Conservation (phyloP, 2,329 filamentous ascomycete genomes). For the Chaetothyriales sp. region DNA sequence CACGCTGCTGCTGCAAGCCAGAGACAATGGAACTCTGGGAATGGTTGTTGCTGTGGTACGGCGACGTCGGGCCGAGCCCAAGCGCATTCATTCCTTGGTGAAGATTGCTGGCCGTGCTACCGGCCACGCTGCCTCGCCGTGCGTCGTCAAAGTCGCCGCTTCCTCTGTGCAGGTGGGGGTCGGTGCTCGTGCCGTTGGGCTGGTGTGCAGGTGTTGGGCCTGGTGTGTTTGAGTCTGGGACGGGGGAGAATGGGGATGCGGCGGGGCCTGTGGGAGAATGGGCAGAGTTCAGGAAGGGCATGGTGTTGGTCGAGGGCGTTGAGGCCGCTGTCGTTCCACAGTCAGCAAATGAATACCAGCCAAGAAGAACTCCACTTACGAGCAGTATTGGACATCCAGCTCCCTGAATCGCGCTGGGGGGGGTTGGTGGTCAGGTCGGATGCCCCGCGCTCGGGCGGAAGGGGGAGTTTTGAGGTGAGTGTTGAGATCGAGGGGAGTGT, state of each 20-base stretch:
- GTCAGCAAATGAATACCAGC: constrained; percentile 15
- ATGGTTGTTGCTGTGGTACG: constrained; percentile 27
- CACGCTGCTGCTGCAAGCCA: constrained; percentile 28
- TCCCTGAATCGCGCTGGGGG: constrained; percentile 41
- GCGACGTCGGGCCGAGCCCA: constrained; percentile 32
- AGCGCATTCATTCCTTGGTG: constrained; percentile 35
- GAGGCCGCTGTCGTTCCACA: constrained; percentile 27
- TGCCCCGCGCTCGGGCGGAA: constrained; percentile 26
- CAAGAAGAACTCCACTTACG: constrained; percentile 26
- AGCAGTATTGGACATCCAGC: constrained; percentile 45
- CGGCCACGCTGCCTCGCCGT: constrained; percentile 32
- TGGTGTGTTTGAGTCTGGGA: constrained; percentile 20
- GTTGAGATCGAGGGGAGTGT: constrained; percentile 34
- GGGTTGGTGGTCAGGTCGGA: constrained; percentile 29
- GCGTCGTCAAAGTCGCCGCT: constrained; percentile 32
- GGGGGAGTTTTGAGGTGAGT: constrained; percentile 30
- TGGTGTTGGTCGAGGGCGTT: constrained; percentile 33
- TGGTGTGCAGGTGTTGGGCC: constrained; percentile 26
- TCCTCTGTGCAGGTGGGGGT: constrained; percentile 32
- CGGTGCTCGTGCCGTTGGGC: constrained; percentile 28
- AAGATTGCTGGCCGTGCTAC: constrained; percentile 35
- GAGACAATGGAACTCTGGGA: constrained; percentile 33
- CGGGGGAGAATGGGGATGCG: constrained; percentile 28
- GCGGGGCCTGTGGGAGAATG: constrained; percentile 30
- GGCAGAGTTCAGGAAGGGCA: constrained; percentile 31